These are phyloP conservation scores for Psidium guajava DNA, from an alignment of 345 rosid species.

Conservation along the genomic window DNA sequence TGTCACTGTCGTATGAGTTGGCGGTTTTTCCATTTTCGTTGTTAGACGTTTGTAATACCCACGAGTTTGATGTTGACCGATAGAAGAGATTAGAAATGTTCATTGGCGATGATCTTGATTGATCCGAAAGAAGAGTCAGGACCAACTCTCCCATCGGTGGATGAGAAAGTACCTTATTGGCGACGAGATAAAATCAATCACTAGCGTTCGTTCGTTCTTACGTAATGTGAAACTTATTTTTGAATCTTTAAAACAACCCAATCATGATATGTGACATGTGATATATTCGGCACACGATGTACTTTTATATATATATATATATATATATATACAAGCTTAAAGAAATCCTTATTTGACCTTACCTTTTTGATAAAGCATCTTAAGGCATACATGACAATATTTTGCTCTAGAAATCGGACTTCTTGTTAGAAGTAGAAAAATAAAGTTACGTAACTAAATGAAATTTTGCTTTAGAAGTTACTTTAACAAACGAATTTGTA, in stretches of 20 bases:
- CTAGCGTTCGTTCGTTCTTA: not conserved
- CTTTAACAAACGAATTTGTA: too few relatives aligned
- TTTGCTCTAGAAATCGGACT: too few relatives aligned
- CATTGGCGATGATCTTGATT: not conserved
- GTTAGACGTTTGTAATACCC: not conserved
- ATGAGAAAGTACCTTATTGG: not conserved
- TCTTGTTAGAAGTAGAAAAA: too few relatives aligned
- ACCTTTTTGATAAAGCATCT: not conserved
- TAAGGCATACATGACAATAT: too few relatives aligned
- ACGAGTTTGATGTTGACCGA: not conserved
- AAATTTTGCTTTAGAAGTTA: too few relatives aligned
- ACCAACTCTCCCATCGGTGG: not conserved
- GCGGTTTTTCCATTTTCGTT: not conserved
- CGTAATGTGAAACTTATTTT: not conserved
- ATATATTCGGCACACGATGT: not conserved
- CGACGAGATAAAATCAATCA: not conserved
- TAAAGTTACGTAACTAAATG: too few relatives aligned
- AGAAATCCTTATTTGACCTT: not conserved
- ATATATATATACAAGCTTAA: not conserved
- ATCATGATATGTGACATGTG: not conserved
- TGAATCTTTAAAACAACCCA: not conserved
- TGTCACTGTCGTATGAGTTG: not conserved
- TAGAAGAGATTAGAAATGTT: not conserved
- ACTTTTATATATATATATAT: too few relatives aligned
- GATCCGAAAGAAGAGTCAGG: not conserved